Evolutionary conservation across 306 rosid genomes (phyloP), one percentile per base, ranked within the genome.

Genomic region (Acacia confusa): DNA sequence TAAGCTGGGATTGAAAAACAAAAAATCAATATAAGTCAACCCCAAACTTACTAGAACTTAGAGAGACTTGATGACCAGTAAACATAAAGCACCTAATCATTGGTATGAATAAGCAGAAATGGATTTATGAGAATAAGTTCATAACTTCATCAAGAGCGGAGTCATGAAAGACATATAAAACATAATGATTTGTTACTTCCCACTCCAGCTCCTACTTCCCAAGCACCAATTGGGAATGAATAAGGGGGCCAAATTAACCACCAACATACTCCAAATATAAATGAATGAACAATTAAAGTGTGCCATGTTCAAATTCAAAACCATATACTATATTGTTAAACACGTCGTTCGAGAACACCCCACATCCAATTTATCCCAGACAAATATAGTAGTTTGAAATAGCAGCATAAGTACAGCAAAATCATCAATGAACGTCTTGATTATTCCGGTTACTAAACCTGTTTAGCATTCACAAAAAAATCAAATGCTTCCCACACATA

Each of bases 381-480:
- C n/a, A n/a, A n/a, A n/a, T n/a, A n/a, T n/a, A n/a, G n/a, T n/a
- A n/a, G n/a, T n/a, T n/a, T 24, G 38, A 72, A 27, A 27, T 7
- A 47, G 40, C 17, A 47, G 61, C 60, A 27, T 45, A 47, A 2
- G 48, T 10, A 28, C 22, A 73, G 32, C 16, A 4, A 28, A 50
- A 47, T 25, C 57, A 72, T 6, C 40, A 16, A 74, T 11, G 22
- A 45, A 10, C 20, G 38, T 24, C 57, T 48, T 34, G 25, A 73
- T 28, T 47, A 32, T 53, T 53, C 58, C 3, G 34, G 20, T 34
- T 78, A 14, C 55, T 15, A 44, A 25, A 52, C 72, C 64, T 20
- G 16, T 19, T 10, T 27, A 32, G 41, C 78, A 79, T 61, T 79
- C 41, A 79, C 50, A 27, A 50, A 64, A 41, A 34, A 60, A 65